These are phyloP conservation scores for Aspergillus hortae DNA, from an alignment of 2,329 filamentous ascomycete species.

Conservation along the genomic window DNA sequence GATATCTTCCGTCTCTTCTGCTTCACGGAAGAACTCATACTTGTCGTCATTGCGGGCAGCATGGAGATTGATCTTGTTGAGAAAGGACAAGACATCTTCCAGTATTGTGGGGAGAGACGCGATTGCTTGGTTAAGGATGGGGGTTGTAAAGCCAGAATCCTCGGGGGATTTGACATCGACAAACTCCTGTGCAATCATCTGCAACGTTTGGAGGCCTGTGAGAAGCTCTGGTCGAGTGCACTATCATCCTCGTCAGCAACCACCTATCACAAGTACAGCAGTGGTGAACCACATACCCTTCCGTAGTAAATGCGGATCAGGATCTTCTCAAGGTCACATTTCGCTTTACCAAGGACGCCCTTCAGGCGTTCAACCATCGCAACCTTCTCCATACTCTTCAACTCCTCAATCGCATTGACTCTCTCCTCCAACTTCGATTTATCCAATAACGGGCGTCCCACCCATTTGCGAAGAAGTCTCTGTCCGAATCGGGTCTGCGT, in stretches of 20 bases:
- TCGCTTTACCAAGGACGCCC: constrained; percentile 66
- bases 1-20: constrained; percentile 84
- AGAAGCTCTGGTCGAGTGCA: constrained; percentile 87
- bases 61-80: constrained; percentile 80
- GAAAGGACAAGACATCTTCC: constrained; percentile 66
- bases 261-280: not conserved
- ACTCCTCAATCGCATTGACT: constrained; percentile 79
- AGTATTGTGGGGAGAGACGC: constrained; percentile 72
- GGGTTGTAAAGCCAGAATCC: constrained; percentile 69
- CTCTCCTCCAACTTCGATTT: constrained; percentile 70
- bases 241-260: constrained; percentile 26
- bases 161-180: constrained; percentile 60
- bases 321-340: constrained; percentile 83
- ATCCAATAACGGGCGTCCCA: constrained; percentile 83
- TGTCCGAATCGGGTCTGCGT: constrained; percentile 88
- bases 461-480: constrained; percentile 86
- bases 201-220: constrained; percentile 77
- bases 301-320: constrained; percentile 96
- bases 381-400: constrained; percentile 66
- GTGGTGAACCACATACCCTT: constrained; percentile 49
- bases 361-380: constrained; percentile 70
- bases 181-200: constrained; percentile 76
- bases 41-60: constrained; percentile 87
- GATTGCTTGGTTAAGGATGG: constrained; percentile 67
- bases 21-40: constrained; percentile 86